Evolutionary conservation across 805 yeast genomes (phyloP).

Genomic region (Schwanniomyces yamadae): DNA sequence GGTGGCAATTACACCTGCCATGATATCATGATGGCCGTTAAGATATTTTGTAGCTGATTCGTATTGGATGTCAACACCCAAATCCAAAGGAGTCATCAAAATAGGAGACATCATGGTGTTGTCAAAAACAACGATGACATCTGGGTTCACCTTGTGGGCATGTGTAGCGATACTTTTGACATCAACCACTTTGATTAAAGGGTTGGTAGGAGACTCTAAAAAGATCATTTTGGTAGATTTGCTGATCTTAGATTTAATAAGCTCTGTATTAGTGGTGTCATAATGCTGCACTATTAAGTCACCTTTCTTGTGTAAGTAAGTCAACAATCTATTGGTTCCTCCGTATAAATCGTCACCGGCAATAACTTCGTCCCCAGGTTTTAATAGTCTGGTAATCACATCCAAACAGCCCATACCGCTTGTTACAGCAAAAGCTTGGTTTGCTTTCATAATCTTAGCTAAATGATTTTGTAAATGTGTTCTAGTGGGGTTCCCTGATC

Average conservation of each 20-base stretch:
- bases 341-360: constrained; percentile 97
- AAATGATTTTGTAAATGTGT: constrained; percentile 75
- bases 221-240: constrained; percentile 71
- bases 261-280: constrained; percentile 74
- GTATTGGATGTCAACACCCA: constrained; percentile 88
- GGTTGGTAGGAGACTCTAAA: constrained; percentile 92
- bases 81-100: constrained; percentile 77
- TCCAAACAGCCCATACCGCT: constrained; percentile 94
- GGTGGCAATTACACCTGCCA: constrained; percentile 91
- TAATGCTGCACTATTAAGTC: constrained; percentile 69
- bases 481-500: constrained; percentile 94
- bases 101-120: constrained; percentile 97
- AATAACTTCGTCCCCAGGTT: constrained; percentile 85
- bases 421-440: constrained; percentile 74
- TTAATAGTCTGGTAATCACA: constrained; percentile 70
- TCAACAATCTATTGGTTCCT: constrained; percentile 84
- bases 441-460: constrained; percentile 76
- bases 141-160: constrained; percentile 68
- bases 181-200: constrained; percentile 84
- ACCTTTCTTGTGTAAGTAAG: constrained; percentile 63
- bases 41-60: constrained; percentile 92
- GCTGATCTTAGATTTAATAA: constrained; percentile 56
- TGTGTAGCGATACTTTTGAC: constrained; percentile 61
- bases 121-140: constrained; percentile 77
- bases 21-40: constrained; percentile 93